phyloP scores from a whole-genome alignment of 495 filamentous ascomycete species.

The Podospora anserina region DNA sequence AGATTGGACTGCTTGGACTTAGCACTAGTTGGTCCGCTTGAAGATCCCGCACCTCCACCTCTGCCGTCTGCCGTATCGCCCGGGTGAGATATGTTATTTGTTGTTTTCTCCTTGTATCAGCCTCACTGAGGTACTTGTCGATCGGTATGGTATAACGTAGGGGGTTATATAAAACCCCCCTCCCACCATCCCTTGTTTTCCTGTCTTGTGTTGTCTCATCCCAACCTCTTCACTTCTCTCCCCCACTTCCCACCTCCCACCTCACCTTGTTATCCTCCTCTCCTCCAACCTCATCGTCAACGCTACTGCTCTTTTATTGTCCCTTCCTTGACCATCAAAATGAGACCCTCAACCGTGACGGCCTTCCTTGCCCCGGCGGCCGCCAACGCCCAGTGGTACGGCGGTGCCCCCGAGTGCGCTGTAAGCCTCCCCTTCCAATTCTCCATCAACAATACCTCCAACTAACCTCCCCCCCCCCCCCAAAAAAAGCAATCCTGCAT shows the following conservation, averaged over 20 bases:
- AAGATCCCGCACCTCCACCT: neutral
- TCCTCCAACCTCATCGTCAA: neutral
- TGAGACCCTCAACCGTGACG: constrained; percentile 20
- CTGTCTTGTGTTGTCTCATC: neutral
- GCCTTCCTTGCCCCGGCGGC: constrained; percentile 21
- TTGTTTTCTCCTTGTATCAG: neutral
- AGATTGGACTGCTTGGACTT: neutral
- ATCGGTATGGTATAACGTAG: neutral
- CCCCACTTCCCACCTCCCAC: neutral
- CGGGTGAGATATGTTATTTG: neutral
- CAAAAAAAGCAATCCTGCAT: constrained; percentile 36
- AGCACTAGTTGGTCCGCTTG: neutral
- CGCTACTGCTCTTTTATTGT: neutral
- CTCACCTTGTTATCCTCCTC: neutral
- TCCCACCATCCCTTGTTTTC: neutral
- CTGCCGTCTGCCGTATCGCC: neutral
- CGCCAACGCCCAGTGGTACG: constrained; percentile 38
- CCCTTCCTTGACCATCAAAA: constrained; percentile 3
- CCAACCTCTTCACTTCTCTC: neutral
- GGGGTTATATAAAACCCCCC: neutral
- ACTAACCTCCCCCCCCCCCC: neutral
- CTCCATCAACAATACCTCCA: neutral
- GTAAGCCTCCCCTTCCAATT: neutral
- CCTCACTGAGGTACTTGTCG: neutral
- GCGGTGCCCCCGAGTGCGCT: constrained; percentile 40